Percentiles rank a stretch among this genome's conserved stretches.
Conservation (phyloP, 2,329 filamentous ascomycete genomes). For the Phialophora tarda region DNA sequence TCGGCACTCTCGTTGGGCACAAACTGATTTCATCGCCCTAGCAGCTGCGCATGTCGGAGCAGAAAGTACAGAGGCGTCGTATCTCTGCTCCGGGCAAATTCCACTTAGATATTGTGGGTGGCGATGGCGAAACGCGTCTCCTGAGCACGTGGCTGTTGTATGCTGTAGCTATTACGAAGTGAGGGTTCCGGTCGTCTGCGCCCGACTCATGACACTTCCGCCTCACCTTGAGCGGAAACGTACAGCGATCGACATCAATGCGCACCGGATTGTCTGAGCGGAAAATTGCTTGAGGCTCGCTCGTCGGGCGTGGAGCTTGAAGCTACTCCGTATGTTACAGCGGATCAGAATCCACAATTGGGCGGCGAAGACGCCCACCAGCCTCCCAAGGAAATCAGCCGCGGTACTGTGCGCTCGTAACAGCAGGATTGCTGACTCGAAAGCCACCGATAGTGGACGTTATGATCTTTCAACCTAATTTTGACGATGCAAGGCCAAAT, state of each 20-base stretch:
- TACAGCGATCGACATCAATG: not conserved
- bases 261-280: slow-evolving; percentile 3
- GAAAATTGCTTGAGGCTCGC: not conserved
- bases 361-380: slow-evolving; percentile 23
- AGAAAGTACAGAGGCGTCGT: slow-evolving; percentile 11
- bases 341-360: slow-evolving; percentile 32
- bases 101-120: not conserved
- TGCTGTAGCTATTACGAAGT: not conserved
- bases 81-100: not conserved
- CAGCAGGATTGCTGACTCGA: slow-evolving; percentile 6
- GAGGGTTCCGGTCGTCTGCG: not conserved
- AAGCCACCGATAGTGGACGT: not conserved
- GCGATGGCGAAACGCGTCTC: slow-evolving; percentile 2
- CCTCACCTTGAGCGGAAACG: slow-evolving; percentile 8
- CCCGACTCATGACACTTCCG: slow-evolving; percentile 1
- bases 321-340: slow-evolving; percentile 11
- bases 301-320: slow-evolving; percentile 8
- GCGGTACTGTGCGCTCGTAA: not conserved
- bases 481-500: not conserved
- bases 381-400: not conserved
- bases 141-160: not conserved
- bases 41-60: slow-evolving; percentile 6
- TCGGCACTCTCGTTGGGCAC: slow-evolving; percentile 34
- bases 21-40: slow-evolving; percentile 25
- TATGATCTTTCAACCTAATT: not conserved